Evolutionary conservation across 768 basidiomycete species (phyloP), one percentile per base, ranked within the genome.

Genomic region (Mycena amicta): DNA sequence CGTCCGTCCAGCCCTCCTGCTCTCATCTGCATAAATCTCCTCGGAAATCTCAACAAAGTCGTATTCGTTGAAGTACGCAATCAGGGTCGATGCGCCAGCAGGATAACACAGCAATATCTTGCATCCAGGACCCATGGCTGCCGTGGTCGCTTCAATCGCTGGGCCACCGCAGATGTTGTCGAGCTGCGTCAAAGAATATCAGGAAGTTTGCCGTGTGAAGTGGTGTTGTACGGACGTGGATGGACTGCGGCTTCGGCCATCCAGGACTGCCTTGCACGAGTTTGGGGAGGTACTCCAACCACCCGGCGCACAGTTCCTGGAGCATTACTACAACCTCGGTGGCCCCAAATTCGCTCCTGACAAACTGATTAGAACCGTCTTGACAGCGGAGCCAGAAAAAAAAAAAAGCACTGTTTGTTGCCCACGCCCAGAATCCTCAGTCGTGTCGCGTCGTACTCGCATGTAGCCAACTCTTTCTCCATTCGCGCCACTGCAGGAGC

Each of bases 221-320:
- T n/a, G n/a, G n/a, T n/a, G n/a, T n/a, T n/a, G n/a, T 16, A 37
- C 61, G 16, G 28, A 63, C 61, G 28, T 63, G 61, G 25, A 63
- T 20, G 4, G 50, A 12, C 2, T 26, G 53, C 16, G 61, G 61
- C 30, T 50, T 63, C n/a, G 61, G 61, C 57, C 57, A 59, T 18
- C 49, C 41, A 2, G 49, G 22, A 29, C 11, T 55, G 25, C 27
- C 57, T 18, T 49, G 22, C 6, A 23, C 50, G 11, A 58, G 20
- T 8, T n/a, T 1, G 6, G 40, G 20, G 15, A 58, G 16, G 5
- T 1, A 12, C 22, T 59, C 25, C 5, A 53, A 22, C 61, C 61
- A 63, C 2, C 61, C 61, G 11, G 0, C 39, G n/a, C 28, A 3
- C n/a, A 63, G 50, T 23, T 63, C 41, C 1, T 41, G 50, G 40